Percentiles rank a stretch among this genome's conserved stretches.
phyloP scores from a whole-genome alignment of 2,329 filamentous ascomycete species.

The Corinectria fuckeliana region DNA sequence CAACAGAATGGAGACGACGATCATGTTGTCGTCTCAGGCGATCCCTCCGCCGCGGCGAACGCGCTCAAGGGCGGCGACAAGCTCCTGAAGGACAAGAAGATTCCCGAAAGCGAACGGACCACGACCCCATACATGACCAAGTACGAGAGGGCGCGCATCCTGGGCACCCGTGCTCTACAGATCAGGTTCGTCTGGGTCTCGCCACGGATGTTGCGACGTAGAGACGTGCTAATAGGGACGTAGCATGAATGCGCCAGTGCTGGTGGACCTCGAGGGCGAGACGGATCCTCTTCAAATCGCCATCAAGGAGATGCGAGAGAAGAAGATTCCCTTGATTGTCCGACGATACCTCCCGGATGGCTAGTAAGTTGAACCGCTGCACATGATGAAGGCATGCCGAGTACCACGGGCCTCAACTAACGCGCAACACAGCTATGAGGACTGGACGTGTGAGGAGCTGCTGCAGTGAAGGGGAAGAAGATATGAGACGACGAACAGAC shows the following conservation, averaged over 20 bases:
- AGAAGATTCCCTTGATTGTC: conserved; percentile 97
- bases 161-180: conserved; percentile 92
- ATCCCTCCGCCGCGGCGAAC: conserved; percentile 65
- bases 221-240: conserved; percentile 14
- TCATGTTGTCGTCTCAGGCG: conserved; percentile 66
- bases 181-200: conserved; percentile 72
- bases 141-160: conserved; percentile 92
- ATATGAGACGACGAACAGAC: conserved; percentile 17
- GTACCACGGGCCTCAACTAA: conserved; percentile 15
- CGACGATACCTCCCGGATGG: conserved; percentile 96
- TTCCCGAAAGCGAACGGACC: conserved; percentile 83
- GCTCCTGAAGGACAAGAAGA: conserved; percentile 80
- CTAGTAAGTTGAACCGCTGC: conserved; percentile 67
- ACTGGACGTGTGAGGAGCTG: conserved; percentile 98
- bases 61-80: conserved; percentile 60
- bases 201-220: background rate
- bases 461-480: conserved; percentile 58
- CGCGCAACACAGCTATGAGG: conserved; percentile 77
- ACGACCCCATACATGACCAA: conserved; percentile 99
- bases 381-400: background rate
- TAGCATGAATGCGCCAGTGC: conserved; percentile 96
- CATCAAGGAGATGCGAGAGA: conserved; percentile 95
- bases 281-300: conserved; percentile 97
- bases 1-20: conserved; percentile 62
- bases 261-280: conserved; percentile 96